A percentile compares a stretch with the other conserved stretches of the same genome.
Evolutionary conservation across 2,329 filamentous ascomycete genomes (phyloP).

Genomic region (Diplodia scrobiculata): DNA sequence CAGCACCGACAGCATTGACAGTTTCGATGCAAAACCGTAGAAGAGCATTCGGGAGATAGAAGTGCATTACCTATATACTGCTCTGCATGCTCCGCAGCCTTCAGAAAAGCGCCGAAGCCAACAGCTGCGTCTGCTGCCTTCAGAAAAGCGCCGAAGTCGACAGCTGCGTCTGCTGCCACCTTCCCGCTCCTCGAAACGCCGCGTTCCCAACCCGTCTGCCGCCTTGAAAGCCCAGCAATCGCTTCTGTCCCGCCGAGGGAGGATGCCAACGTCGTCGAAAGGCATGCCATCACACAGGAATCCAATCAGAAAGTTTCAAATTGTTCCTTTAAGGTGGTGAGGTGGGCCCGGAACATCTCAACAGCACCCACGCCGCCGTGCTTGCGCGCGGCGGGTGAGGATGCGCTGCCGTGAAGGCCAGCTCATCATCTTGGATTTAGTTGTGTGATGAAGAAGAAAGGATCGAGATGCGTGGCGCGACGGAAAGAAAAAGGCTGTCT

Average conservation of each 20-base stretch:
- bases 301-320: constrained; percentile 51
- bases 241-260: neutral
- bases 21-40: neutral
- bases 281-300: constrained; percentile 39
- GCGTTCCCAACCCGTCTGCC: neutral
- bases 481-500: neutral
- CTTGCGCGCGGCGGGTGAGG: constrained; percentile 55
- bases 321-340: constrained; percentile 53
- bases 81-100: no score
- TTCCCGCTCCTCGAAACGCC: neutral
- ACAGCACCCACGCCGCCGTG: constrained; percentile 53
- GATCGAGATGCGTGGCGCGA: neutral
- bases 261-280: constrained; percentile 19
- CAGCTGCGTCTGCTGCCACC: neutral
- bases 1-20: neutral
- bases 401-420: constrained; percentile 60
- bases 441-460: constrained; percentile 61
- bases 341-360: constrained; percentile 51
- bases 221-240: neutral
- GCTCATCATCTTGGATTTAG: constrained; percentile 80
- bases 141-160: neutral
- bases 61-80: constrained; percentile 3
- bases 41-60: neutral
- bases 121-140: neutral
- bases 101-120: neutral